These are phyloP conservation scores for Umbelopsis vinacea DNA, from an alignment of 192 early-diverging fungal species.

Conservation along the genomic window DNA sequence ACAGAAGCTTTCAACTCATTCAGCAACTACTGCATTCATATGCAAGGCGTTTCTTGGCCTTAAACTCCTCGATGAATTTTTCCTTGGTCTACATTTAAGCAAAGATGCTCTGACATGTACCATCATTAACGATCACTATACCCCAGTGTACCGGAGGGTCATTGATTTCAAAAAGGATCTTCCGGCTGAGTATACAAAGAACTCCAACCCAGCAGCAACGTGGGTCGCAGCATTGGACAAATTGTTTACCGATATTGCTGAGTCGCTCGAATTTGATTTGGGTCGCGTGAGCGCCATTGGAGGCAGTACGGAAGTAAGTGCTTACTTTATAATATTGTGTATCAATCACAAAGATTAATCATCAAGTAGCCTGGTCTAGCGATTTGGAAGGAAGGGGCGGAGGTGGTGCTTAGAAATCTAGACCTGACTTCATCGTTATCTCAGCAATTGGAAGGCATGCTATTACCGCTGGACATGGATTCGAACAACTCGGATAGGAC, in stretches of 20 bases:
- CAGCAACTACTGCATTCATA: conserved; percentile 5
- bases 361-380: neutral
- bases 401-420: neutral
- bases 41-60: conserved; percentile 7
- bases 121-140: conserved; percentile 16
- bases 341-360: neutral
- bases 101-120: neutral
- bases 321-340: neutral
- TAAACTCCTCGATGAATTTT: conserved; percentile 8
- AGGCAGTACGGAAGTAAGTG: neutral
- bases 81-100: neutral
- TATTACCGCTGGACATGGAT: neutral
- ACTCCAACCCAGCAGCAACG: neutral
- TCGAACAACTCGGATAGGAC: neutral
- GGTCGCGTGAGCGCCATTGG: conserved; percentile 10
- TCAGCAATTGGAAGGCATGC: neutral
- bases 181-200: neutral
- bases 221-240: neutral
- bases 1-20: conserved; percentile 1
- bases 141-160: neutral
- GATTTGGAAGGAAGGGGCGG: neutral
- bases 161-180: neutral
- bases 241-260: conserved; percentile 8
- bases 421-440: neutral
- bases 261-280: conserved; percentile 5